Evolutionary conservation across 805 yeast genomes (phyloP), one percentile per base, ranked within the genome.

Genomic region (Isabelozyma rhagii): DNA sequence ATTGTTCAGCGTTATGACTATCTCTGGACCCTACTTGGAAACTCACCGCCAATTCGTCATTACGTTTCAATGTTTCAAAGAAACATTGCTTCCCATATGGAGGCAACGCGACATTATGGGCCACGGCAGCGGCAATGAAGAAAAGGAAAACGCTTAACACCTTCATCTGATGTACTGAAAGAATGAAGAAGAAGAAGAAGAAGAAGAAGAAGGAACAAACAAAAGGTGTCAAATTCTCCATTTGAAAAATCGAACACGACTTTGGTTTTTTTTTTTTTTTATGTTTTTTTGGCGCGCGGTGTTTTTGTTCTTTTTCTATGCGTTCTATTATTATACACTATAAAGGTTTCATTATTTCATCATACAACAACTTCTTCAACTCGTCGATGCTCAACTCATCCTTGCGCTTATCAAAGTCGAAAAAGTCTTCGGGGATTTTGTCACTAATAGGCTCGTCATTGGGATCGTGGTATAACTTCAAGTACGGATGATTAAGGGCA

Each of bases 1-100:
- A 72, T 63, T 87, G 94, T 48, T 81, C 83, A 29, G 84, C 78
- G 46, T 89, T 80, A 51, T 77, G 78, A 40, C 86, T 83, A 59
- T 89, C 86, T 69, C 97, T 82, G 62, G 92, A 90, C 56, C 97
- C 97, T 47, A 89, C 96, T 72, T 93, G 99, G 81, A 86, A 93
- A 45, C 90, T 79, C 53, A 93, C 85, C 15, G 96, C 87, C 57
- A 93, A 75, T 67, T 87, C 90, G 70, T 93, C 99, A 58, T 89
- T 88, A 60, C 78, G 78, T 65, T 85, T 87, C 73, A 94, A 77
- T 51, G 78, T 78, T 65, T 94, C 98, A 61, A 79, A 90, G 71
- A 90, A 93, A 71, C 99, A 93, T 62, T 86, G 86, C 64, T 85
- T 86, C 27, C 96, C 94, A 59, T 85, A 77, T 14, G 97, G 83